These are phyloP conservation scores for Passiflora organensis DNA, from an alignment of 345 rosid genomes.

Conservation along the genomic window DNA sequence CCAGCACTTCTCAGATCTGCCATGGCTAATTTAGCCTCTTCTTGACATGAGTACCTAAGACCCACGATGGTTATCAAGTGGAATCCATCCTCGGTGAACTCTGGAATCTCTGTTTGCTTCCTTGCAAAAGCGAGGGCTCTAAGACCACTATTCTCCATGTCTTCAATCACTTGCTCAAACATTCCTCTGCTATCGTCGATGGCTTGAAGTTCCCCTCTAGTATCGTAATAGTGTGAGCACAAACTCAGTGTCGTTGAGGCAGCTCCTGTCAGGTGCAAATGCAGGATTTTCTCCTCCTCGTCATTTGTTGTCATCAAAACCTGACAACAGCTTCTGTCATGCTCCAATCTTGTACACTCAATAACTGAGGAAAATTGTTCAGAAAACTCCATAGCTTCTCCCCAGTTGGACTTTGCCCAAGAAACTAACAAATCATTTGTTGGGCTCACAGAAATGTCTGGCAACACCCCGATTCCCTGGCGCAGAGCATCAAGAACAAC, in stretches of 20 bases:
- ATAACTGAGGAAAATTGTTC: slow-evolving; percentile 7
- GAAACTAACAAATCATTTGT: neutral
- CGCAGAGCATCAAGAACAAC: slow-evolving; percentile 13
- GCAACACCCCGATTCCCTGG: slow-evolving; percentile 13
- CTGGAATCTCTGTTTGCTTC: slow-evolving; percentile 15
- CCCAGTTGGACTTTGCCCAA: slow-evolving; percentile 18
- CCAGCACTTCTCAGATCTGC: slow-evolving; percentile 7
- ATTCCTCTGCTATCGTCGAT: neutral
- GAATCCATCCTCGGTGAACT: slow-evolving; percentile 8
- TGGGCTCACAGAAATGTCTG: slow-evolving; percentile 3
- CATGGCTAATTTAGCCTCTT: neutral
- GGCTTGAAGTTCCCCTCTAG: slow-evolving; percentile 4
- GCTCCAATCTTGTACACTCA: neutral
- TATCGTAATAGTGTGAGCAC: slow-evolving; percentile 24
- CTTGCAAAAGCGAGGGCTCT: slow-evolving; percentile 21
- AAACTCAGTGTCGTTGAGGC: slow-evolving; percentile 17
- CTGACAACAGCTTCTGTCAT: slow-evolving; percentile 1
- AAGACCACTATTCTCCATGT: slow-evolving; percentile 20
- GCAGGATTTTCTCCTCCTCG: slow-evolving; percentile 5
- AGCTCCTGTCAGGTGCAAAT: slow-evolving; percentile 25
- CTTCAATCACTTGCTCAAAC: slow-evolving; percentile 7
- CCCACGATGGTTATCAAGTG: slow-evolving; percentile 18
- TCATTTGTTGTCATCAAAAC: slow-evolving; percentile 9
- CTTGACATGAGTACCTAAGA: slow-evolving; percentile 8
- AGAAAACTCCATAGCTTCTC: slow-evolving; percentile 1